phyloP scores from a whole-genome alignment of 169 alveolate species.

The Besnoitia besnoiti region DNA sequence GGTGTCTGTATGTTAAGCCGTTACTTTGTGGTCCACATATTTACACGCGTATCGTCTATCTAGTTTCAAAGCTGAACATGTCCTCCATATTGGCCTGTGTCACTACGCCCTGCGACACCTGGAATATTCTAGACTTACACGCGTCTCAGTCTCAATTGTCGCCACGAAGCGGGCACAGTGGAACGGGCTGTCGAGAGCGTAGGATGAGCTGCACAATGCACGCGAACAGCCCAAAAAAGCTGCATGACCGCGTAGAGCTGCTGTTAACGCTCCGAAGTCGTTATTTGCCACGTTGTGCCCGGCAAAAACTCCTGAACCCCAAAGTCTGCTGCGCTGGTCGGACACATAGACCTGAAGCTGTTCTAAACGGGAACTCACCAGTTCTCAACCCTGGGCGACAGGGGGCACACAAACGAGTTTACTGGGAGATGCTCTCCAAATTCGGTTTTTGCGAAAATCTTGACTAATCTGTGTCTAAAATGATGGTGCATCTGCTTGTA shows the following conservation, averaged over 20 bases:
- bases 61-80: no score
- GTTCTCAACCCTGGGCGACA: background rate
- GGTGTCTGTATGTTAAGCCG: no score
- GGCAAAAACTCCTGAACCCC: no score
- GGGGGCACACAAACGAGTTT: conserved; percentile 8
- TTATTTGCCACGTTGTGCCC: background rate
- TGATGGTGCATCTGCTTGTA: background rate
- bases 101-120: background rate
- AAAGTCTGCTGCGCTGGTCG: background rate
- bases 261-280: background rate
- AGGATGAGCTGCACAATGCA: background rate
- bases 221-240: background rate
- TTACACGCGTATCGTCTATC: no score
- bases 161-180: conserved; percentile 28
- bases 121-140: background rate
- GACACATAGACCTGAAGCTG: no score
- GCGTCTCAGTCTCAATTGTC: background rate
- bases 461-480: background rate
- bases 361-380: background rate
- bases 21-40: no score
- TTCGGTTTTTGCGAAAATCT: background rate
- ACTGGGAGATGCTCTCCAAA: background rate
- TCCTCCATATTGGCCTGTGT: no score
- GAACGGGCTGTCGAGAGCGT: conserved; percentile 1
- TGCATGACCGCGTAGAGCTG: background rate